Percentiles rank a stretch among this genome's conserved stretches.
phyloP scores from a whole-genome alignment of 371 early-diverging fungal genomes.

The Rhizomucor pusillus region DNA sequence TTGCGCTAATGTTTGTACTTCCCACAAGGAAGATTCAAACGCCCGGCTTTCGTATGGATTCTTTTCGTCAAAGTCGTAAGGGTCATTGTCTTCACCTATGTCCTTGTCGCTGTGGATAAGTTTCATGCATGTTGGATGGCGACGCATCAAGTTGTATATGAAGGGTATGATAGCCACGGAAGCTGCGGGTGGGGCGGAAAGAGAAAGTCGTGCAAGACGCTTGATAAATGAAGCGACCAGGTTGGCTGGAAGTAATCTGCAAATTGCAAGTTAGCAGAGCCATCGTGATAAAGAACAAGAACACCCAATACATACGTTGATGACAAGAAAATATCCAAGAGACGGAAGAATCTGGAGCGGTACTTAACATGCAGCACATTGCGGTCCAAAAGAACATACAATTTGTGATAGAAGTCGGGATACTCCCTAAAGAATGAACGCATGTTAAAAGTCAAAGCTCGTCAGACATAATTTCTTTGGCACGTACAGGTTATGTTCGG shows the following conservation, averaged over 20 bases:
- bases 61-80: slow-evolving; percentile 59
- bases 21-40: slow-evolving; percentile 90
- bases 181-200: slow-evolving; percentile 85
- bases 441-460: not conserved
- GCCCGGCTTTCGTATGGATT: slow-evolving; percentile 84
- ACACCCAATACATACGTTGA: slow-evolving; percentile 63
- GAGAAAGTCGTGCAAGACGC: slow-evolving; percentile 78
- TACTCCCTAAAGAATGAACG: slow-evolving; percentile 68
- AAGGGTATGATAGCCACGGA: slow-evolving; percentile 81
- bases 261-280: not conserved
- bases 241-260: slow-evolving; percentile 81
- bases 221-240: slow-evolving; percentile 93
- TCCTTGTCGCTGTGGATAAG: slow-evolving; percentile 72
- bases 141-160: slow-evolving; percentile 86
- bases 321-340: slow-evolving; percentile 82
- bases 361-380: slow-evolving; percentile 90
- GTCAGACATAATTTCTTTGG: not conserved
- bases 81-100: slow-evolving; percentile 53
- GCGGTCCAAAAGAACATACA: slow-evolving; percentile 85
- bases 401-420: slow-evolving; percentile 93
- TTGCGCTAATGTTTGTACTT: slow-evolving; percentile 74
- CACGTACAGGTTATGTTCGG: slow-evolving; percentile 83
- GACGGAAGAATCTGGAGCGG: slow-evolving; percentile 88
- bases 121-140: slow-evolving; percentile 85
- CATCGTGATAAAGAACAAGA: not conserved